Conservation (phyloP, 2,329 filamentous ascomycete species). For the Sarocladium strictum region DNA sequence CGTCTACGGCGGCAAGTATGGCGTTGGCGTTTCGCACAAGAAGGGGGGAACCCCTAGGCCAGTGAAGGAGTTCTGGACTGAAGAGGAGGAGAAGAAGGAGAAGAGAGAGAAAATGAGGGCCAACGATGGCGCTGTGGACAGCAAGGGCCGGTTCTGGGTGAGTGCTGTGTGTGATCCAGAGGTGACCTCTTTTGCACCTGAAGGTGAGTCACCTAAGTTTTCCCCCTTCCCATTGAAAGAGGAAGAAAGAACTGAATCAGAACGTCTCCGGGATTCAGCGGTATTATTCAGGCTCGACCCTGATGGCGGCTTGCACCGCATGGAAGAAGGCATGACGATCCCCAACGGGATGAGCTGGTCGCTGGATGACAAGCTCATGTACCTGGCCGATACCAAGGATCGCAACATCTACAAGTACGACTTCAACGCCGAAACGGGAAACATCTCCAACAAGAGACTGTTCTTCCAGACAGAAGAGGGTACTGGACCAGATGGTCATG, state of each 20-base stretch:
- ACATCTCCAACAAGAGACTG: constrained; percentile 10
- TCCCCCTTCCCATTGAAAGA: not conserved
- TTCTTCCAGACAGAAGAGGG: constrained; percentile 14
- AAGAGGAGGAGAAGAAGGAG: constrained; percentile 11
- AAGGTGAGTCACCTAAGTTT: constrained; percentile 10
- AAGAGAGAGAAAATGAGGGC: constrained; percentile 14
- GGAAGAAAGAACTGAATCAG: not conserved
- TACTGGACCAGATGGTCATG: constrained; percentile 14
- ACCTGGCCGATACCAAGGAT: constrained; percentile 14
- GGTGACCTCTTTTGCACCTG: constrained; percentile 10
- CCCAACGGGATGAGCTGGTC: constrained; percentile 16
- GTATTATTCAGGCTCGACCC: constrained; percentile 13
- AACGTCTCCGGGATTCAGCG: not conserved
- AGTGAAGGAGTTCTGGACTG: constrained; percentile 11
- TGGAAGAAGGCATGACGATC: constrained; percentile 12
- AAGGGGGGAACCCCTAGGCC: constrained; percentile 5
- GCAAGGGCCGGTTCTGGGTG: constrained; percentile 14
- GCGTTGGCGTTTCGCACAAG: constrained; percentile 13
- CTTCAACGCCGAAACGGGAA: constrained; percentile 11
- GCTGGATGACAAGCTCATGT: constrained; percentile 13
- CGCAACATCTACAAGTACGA: constrained; percentile 13
- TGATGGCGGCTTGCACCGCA: constrained; percentile 11
- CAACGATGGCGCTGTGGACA: constrained; percentile 15
- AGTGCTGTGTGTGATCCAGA: constrained; percentile 14
- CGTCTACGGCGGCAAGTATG: constrained; percentile 15